Evolutionary conservation across 257 asterid genomes (phyloP).

Genomic region (Phtheirospermum japonicum): DNA sequence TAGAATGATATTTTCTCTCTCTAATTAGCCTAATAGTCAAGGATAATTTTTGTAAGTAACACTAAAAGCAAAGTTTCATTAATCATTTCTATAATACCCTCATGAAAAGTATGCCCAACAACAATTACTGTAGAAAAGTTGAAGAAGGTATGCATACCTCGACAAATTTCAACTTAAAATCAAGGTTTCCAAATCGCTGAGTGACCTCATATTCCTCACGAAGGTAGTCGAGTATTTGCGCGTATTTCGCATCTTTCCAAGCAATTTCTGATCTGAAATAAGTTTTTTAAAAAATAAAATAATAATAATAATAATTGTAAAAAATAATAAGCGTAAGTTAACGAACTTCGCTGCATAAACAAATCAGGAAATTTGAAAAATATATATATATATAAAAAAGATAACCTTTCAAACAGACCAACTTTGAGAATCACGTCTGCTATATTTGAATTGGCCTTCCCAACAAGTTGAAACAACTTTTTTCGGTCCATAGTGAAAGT

Average conservation of each 20-base stretch:
- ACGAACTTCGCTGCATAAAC: no score
- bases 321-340: no score
- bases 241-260: constrained; percentile 98
- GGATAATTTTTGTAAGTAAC: no score
- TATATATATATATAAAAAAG: no score
- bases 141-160: constrained; percentile 50
- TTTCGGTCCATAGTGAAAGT: constrained; percentile 90
- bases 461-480: constrained; percentile 92
- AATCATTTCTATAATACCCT: no score
- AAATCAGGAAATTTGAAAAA: no score
- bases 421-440: constrained; percentile 94
- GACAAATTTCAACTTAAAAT: constrained; percentile 85
- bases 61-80: no score
- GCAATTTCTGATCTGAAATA: constrained; percentile 88
- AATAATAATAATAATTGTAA: no score
- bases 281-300: neutral
- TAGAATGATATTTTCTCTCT: no score
- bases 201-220: constrained; percentile 95
- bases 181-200: constrained; percentile 91
- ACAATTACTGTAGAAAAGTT: neutral
- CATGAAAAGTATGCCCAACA: neutral
- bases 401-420: constrained; percentile 87
- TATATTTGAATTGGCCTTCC: constrained; percentile 95
- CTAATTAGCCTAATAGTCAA: no score
- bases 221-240: constrained; percentile 85